Base-by-base conservation (phyloP, 2,329 filamentous ascomycete species). In the Lachnellula suecica region DNA sequence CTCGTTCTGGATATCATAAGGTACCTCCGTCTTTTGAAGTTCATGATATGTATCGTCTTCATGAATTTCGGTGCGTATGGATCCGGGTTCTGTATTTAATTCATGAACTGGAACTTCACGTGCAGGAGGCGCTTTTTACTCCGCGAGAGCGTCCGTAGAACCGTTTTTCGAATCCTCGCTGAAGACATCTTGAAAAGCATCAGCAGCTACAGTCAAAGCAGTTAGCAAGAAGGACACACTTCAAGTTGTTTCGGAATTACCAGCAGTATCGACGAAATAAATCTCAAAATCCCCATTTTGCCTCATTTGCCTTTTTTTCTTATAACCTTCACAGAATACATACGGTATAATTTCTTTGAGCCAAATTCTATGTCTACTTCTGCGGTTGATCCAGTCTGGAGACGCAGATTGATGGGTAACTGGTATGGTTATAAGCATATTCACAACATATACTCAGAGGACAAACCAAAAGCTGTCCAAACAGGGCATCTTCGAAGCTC, bases 391-490 rank as follows among this genome's bases (percentile, higher is more conserved):
- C 79, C 79, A 83, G 4, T 68, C 72, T 1, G 69, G 61, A 3
- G 74, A 76, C 38, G 70, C 64, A 15, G 71, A 72, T 48, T 79
- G 74, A 46, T 77, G 72, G 1, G 79, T 80, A 15, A 83, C 79
- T 82, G 45, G 9, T 13, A 27, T 25, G n/a, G 3, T 4, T 27
- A n/a, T 11, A 25, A 23, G 2, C 11, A 2, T 38, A 38, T 8
- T 27, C 6, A 27, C 5, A 43, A 43, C 40, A 44, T 23, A 29
- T 6, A 13, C 9, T 15, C 35, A 15, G 8, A n/a, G 15, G 24
- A 58, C 76, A 20, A 67, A 82, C 80, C 68, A 56, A 85, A 85
- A 1, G 81, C 80, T 2, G 81, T 84, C 82, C 82, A 85, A 13
- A 84, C 73, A 1, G 81, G 81, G 54, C 78, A 81, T 42, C 71